A percentile compares a stretch with the other conserved stretches of the same genome.
Conservation (phyloP, 2,329 filamentous ascomycete species). For the Sporothrix luriei region DNA sequence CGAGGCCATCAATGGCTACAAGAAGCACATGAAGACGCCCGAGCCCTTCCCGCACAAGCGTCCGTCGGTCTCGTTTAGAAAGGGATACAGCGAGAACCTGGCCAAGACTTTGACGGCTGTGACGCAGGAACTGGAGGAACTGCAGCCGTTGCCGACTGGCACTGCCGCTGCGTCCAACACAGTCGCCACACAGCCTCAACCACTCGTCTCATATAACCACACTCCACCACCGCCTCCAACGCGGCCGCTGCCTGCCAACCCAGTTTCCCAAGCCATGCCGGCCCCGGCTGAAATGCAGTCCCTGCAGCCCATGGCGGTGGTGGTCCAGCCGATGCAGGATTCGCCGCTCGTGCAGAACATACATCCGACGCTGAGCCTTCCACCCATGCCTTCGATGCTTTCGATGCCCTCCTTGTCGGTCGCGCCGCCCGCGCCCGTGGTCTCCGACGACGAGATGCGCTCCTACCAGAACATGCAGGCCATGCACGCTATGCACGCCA, state of each 20-base stretch:
- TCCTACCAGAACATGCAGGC: slow-evolving; percentile 11
- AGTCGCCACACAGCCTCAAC: background rate
- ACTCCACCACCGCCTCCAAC: background rate
- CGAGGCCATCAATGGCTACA: background rate
- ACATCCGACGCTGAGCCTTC: background rate
- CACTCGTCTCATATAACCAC: background rate
- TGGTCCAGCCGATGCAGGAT: too few species aligned
- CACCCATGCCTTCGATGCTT: slow-evolving; percentile 2
- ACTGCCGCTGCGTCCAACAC: background rate
- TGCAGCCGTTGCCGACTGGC: background rate
- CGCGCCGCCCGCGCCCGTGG: too few species aligned
- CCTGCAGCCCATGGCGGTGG: background rate
- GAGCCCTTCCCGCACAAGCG: slow-evolving; percentile 24
- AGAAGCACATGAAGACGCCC: slow-evolving; percentile 9
- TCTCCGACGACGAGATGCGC: background rate
- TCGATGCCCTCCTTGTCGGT: background rate
- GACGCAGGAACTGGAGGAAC: background rate
- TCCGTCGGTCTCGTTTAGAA: slow-evolving; percentile 7
- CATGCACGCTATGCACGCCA: slow-evolving; percentile 7
- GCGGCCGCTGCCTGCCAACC: background rate
- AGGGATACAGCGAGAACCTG: slow-evolving; percentile 26
- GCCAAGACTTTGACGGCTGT: background rate
- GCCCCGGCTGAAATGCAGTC: background rate
- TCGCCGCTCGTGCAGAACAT: background rate
- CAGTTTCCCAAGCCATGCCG: background rate